Percentiles rank a stretch among this genome's conserved stretches.
Evolutionary conservation across 345 rosid species (phyloP).

Genomic region (Salix dunnii): DNA sequence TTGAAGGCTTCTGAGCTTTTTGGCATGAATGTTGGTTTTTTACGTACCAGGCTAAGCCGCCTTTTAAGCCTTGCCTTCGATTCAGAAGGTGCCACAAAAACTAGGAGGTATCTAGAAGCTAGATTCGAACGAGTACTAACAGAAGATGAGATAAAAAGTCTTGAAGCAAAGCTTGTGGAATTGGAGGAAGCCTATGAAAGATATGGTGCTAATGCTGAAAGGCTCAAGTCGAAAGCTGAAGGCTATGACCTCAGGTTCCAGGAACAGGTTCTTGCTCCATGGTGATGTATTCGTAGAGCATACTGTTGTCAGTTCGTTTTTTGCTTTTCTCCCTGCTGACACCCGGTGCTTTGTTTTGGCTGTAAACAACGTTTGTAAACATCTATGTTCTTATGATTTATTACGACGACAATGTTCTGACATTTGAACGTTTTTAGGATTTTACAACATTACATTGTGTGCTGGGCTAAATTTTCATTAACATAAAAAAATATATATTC

Average conservation of each 20-base stretch:
- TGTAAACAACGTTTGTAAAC: background rate
- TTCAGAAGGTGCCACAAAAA: slow-evolving; percentile 43
- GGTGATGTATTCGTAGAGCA: slow-evolving; percentile 32
- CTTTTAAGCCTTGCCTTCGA: slow-evolving; percentile 48
- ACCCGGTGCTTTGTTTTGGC: background rate
- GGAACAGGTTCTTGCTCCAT: slow-evolving; percentile 49
- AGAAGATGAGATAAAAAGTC: slow-evolving; percentile 42
- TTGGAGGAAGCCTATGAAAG: slow-evolving; percentile 41
- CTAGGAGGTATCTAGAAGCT: slow-evolving; percentile 55
- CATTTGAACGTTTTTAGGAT: background rate
- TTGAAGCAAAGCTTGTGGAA: slow-evolving; percentile 48
- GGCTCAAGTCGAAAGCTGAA: slow-evolving; percentile 44
- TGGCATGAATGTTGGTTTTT: slow-evolving; percentile 64
- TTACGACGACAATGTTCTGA: background rate
- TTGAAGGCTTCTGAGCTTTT: slow-evolving; percentile 56
- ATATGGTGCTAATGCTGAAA: slow-evolving; percentile 33
- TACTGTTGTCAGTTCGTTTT: background rate
- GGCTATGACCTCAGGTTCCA: slow-evolving; percentile 45
- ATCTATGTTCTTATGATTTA: background rate
- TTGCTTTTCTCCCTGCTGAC: background rate
- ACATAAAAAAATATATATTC: no score
- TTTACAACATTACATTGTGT: background rate
- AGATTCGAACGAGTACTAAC: slow-evolving; percentile 29
- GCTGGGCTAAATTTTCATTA: no score
- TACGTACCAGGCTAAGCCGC: slow-evolving; percentile 42